A percentile compares a stretch with the other conserved stretches of the same genome.
phyloP scores from a whole-genome alignment of 2,329 filamentous ascomycete species.

The Periconia macrospinosa region DNA sequence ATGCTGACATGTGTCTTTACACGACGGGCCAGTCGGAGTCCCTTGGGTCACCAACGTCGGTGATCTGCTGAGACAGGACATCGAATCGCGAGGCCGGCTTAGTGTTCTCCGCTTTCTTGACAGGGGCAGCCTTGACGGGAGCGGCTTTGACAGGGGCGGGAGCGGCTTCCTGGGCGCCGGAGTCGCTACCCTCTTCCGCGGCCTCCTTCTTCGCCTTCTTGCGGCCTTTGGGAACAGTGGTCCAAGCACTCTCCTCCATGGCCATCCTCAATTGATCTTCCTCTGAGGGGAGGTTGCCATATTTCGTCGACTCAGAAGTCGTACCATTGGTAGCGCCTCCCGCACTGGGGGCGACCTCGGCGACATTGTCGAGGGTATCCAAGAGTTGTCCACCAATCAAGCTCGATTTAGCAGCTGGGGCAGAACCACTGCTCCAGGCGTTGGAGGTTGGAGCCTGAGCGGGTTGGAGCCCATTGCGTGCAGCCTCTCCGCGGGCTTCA shows the following conservation, averaged over 20 bases:
- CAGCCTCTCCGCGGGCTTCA: conserved; percentile 77
- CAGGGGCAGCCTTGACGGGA: conserved; percentile 11
- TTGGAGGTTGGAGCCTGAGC: conserved; percentile 53
- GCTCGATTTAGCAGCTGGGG: conserved; percentile 23
- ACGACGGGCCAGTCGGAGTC: conserved; percentile 48
- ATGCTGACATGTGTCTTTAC: conserved; percentile 15
- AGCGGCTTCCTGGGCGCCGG: conserved; percentile 15
- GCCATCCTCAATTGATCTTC: conserved; percentile 62
- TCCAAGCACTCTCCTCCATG: conserved; percentile 61
- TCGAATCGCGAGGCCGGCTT: conserved; percentile 33
- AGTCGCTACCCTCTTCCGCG: conserved; percentile 43
- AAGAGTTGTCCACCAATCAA: conserved; percentile 42
- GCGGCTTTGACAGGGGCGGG: conserved; percentile 24
- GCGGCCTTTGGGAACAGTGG: conserved; percentile 59
- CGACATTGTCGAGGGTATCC: conserved; percentile 54
- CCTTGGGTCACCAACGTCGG: conserved; percentile 31
- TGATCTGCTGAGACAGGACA: conserved; percentile 30
- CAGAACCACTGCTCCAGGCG: conserved; percentile 53
- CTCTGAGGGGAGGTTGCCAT: conserved; percentile 58
- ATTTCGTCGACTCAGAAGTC: conserved; percentile 43
- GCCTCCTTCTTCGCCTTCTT: conserved; percentile 55
- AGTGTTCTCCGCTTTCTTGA: conserved; percentile 28
- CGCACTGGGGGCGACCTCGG: conserved; percentile 45
- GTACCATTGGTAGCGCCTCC: conserved; percentile 41
- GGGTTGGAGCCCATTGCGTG: conserved; percentile 71